Base-by-base conservation (phyloP, 129 eudicot species). In the Flaveria robusta region DNA sequence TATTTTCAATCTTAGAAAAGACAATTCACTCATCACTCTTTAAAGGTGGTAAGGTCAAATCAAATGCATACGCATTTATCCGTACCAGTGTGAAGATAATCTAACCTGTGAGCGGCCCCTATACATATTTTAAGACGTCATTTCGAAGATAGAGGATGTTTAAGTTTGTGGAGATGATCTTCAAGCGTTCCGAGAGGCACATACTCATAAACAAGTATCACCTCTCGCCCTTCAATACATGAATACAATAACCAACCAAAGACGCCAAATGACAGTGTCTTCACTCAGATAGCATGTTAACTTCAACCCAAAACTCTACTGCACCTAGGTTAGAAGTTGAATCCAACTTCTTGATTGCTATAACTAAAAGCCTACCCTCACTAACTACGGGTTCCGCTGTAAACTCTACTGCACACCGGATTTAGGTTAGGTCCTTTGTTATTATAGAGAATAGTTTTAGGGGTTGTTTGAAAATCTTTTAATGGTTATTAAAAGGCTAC, bases 161-260 rank as follows among this genome's bases (percentile, higher is more conserved):
- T 19, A 27, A 31, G 3, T 70, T 70, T 70, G 60, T 70, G 74
- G 60, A 70, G 74, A 46, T 47, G 74, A 26, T 70, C 74, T 70
- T 46, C 74, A 47, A 70, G 74, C 5, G 74, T 70, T 70, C 74
- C 74, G 47, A 15, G 58, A 8, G 59, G 15, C 66, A 56, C 39
- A 55, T 56, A 73, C 9, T 55, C 77, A 39, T 72, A 72, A 8
- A 39, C 77, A 55, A 73, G 77, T 9, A 73, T 73, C 68, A 73
- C 37, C 16, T 73, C 77, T 56, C 26, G 52, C 12, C 54, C 68
- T 27, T 73, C 68, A 4, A 2, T 56, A 11, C 74, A 70, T 73
- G 55, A 4, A 2, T 56, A 11, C 74, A 70, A 49, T 70, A 70
- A 70, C 62, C 74, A 47, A 47, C 26, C 74, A 70, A 70, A 70